phyloP scores from a whole-genome alignment of 1,284 basidiomycete species.

The Polyporus tsugae region DNA sequence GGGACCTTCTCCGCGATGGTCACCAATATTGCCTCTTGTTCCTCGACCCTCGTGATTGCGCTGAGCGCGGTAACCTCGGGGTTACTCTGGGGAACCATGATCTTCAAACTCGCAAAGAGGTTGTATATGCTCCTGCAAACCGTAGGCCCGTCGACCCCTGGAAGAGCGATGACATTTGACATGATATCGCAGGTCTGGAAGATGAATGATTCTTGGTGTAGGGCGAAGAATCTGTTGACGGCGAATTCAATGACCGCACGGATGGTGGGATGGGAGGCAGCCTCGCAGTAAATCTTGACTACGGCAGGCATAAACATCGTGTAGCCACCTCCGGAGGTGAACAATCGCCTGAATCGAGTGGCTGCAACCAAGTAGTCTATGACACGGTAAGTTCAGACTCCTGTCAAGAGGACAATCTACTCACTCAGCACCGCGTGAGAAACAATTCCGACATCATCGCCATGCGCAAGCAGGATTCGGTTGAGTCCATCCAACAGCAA shows the following conservation, averaged over 20 bases:
- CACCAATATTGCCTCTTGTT: conserved; percentile 76
- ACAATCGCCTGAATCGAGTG: conserved; percentile 79
- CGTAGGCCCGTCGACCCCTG: conserved; percentile 57
- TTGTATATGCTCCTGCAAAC: conserved; percentile 60
- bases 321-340: conserved; percentile 77
- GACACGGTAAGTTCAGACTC: neutral
- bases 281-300: conserved; percentile 72
- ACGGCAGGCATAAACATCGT: conserved; percentile 76
- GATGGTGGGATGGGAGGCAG: conserved; percentile 61
- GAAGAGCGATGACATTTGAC: conserved; percentile 61
- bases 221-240: conserved; percentile 74
- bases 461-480: conserved; percentile 70
- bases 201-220: conserved; percentile 79
- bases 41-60: conserved; percentile 70
- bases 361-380: conserved; percentile 66
- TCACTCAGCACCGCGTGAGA: conserved; percentile 75
- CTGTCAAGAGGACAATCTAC: conserved; percentile 29
- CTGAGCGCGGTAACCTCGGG: conserved; percentile 74
- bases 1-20: conserved; percentile 73
- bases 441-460: conserved; percentile 76
- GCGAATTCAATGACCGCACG: conserved; percentile 78
- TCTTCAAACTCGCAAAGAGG: conserved; percentile 63
- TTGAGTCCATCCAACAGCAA: conserved; percentile 76
- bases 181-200: conserved; percentile 78
- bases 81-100: conserved; percentile 46